phyloP scores from a whole-genome alignment of 805 yeast genomes.

The Yarrowia sp. region DNA sequence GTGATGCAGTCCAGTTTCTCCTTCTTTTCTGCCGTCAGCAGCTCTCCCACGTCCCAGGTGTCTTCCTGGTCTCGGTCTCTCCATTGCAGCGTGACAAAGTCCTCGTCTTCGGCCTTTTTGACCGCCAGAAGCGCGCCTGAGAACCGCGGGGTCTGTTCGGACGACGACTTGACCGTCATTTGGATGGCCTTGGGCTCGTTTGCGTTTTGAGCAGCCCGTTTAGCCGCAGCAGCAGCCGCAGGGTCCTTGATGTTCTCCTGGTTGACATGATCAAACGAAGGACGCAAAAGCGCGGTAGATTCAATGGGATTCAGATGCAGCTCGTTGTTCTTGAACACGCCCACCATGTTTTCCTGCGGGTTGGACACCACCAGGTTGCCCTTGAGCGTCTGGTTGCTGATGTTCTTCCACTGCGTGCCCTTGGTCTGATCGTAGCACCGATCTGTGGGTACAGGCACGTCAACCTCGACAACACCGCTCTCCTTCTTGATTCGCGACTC shows the following conservation, averaged over 20 bases:
- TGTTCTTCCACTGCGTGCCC: slow-evolving; percentile 68
- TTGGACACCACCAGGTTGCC: slow-evolving; percentile 63
- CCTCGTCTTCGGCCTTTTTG: slow-evolving; percentile 69
- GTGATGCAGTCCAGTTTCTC: slow-evolving; percentile 42
- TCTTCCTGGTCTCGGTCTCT: slow-evolving; percentile 51
- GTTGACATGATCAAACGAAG: slow-evolving; percentile 81
- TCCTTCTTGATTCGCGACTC: slow-evolving; percentile 64
- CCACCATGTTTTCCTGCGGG: slow-evolving; percentile 50
- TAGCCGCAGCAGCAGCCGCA: slow-evolving; percentile 52
- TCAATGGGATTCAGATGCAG: slow-evolving; percentile 69
- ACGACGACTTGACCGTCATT: slow-evolving; percentile 71
- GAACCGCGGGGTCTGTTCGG: slow-evolving; percentile 64
- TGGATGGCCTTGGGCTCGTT: slow-evolving; percentile 69
- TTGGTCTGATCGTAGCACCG: slow-evolving; percentile 71
- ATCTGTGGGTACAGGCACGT: slow-evolving; percentile 72
- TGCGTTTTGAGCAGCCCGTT: slow-evolving; percentile 52
- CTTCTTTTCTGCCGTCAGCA: slow-evolving; percentile 42
- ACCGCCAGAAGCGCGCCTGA: slow-evolving; percentile 75
- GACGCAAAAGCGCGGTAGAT: slow-evolving; percentile 77
- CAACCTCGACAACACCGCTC: slow-evolving; percentile 73
- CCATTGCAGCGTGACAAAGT: slow-evolving; percentile 56
- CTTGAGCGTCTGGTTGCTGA: slow-evolving; percentile 65
- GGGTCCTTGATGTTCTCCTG: slow-evolving; percentile 54
- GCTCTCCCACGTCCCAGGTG: slow-evolving; percentile 49
- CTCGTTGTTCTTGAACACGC: slow-evolving; percentile 56